Conservation (phyloP, 805 yeast genomes). For the Lachancea sp. region DNA sequence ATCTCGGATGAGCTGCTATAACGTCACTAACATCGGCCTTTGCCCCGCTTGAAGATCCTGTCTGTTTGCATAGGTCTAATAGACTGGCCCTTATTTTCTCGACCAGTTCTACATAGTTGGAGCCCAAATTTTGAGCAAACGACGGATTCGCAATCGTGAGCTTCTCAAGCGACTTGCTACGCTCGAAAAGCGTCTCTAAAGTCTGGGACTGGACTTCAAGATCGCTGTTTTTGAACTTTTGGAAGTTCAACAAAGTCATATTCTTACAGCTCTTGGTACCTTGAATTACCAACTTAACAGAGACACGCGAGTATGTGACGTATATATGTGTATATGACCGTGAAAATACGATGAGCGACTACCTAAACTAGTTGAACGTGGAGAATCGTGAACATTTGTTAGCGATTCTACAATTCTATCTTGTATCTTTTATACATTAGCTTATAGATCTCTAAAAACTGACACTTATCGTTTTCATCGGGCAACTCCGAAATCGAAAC, state of each 20-base stretch:
- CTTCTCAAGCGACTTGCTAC: slow-evolving; percentile 15
- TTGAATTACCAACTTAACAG: too few species aligned
- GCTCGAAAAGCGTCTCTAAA: slow-evolving; percentile 19
- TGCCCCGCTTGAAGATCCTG: slow-evolving; percentile 21
- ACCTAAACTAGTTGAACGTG: too few species aligned
- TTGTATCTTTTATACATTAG: too few species aligned
- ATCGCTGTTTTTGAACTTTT: slow-evolving; percentile 5
- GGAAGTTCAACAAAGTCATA: slow-evolving; percentile 5
- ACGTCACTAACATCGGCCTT: slow-evolving; percentile 40
- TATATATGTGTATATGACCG: not conserved
- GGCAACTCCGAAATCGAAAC: too few species aligned
- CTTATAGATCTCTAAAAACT: too few species aligned
- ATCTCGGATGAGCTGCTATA: slow-evolving; percentile 86
- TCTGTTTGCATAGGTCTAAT: slow-evolving; percentile 29
- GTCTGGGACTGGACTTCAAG: slow-evolving; percentile 10
- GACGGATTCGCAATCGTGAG: slow-evolving; percentile 12
- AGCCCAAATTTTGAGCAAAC: slow-evolving; percentile 12
- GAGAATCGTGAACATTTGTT: too few species aligned
- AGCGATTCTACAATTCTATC: too few species aligned
- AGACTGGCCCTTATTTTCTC: slow-evolving; percentile 40
- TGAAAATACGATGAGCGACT: too few species aligned
- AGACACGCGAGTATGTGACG: too few species aligned
- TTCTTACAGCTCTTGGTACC: too few species aligned
- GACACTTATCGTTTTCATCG: too few species aligned
- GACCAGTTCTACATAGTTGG: slow-evolving; percentile 37